Conservation (phyloP, 1,284 basidiomycete genomes). For the Irpex sp. region DNA sequence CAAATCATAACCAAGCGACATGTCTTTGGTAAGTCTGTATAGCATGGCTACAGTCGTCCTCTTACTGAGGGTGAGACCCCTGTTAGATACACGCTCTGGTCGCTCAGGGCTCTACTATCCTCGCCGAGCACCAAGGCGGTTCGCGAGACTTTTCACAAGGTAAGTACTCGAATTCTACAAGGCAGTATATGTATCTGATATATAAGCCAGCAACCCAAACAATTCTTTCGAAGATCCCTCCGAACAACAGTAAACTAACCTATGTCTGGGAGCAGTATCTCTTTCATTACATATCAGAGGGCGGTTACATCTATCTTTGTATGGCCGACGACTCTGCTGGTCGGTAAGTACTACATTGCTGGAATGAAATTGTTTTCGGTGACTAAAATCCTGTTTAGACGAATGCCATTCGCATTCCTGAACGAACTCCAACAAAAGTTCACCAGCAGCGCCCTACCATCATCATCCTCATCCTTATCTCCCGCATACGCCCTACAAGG, state of each 20-base stretch:
- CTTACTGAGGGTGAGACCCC: background rate
- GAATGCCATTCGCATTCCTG: slow-evolving; percentile 95
- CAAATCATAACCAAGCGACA: background rate
- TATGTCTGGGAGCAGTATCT: slow-evolving; percentile 96
- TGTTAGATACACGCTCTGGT: slow-evolving; percentile 82
- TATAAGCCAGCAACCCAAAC: slow-evolving; percentile 71
- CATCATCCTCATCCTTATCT: slow-evolving; percentile 42
- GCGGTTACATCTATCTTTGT: slow-evolving; percentile 84
- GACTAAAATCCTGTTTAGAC: slow-evolving; percentile 27
- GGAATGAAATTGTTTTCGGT: background rate
- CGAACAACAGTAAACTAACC: slow-evolving; percentile 90
- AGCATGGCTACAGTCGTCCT: too few species aligned
- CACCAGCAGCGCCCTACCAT: slow-evolving; percentile 52
- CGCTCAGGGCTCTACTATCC: slow-evolving; percentile 73
- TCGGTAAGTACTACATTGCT: slow-evolving; percentile 44
- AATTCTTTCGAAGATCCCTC: slow-evolving; percentile 93
- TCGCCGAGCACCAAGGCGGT: slow-evolving; percentile 81
- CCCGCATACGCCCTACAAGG: slow-evolving; percentile 69
- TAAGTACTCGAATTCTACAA: slow-evolving; percentile 23
- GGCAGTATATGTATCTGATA: background rate
- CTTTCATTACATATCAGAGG: slow-evolving; percentile 93
- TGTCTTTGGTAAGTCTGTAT: background rate
- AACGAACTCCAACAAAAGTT: slow-evolving; percentile 85
- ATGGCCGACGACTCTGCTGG: slow-evolving; percentile 93
- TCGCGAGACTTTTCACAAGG: slow-evolving; percentile 85